Base-by-base conservation (phyloP, 148 eudicot genomes). In the Dysphania ambrosioides region DNA sequence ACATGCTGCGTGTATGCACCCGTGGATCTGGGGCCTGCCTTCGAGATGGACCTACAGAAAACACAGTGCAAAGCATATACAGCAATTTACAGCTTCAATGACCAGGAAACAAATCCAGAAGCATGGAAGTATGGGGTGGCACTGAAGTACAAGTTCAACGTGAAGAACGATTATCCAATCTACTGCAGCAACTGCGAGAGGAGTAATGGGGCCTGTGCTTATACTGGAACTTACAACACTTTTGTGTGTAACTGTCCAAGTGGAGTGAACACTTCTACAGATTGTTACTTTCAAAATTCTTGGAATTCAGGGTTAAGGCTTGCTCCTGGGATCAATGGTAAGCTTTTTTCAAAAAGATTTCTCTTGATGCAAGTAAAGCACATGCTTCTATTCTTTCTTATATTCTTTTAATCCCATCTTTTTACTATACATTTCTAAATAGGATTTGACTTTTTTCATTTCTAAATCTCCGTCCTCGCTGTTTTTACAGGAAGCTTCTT, bases 1-100 rank as follows among this genome's bases (percentile, higher is more conserved):
- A 87, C 87, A 0, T 94, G 98, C 68, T 94, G 98, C 31, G 97
- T 94, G 1, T 94, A 94, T 74, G 78, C 95, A 1, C 97, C 98
- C 0, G 91, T 94, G n/a, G 96, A 91, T 59, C 92, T 91, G 0
- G 98, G 97, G 7, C 98, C 98, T 0, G 70, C 97, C 11, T 94
- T 83, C 63, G 87, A 91, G 27, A 94, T 94, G 97, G 85, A 94
- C 69, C 73, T 94, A 34, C 75, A 79, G 72, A 90, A 94, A 83
- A 56, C 88, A 60, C 78, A 85, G 58, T 94, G 98, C 53, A 72
- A 71, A n/a, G 87, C 93, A 4, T 94, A 94, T 55, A 86, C 97
- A 0, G 96, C 90, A 0, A 78, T 94, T 8, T 88, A 87, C 63
- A 89, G 91, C 44, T 94, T 87, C 53, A 77, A 81, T 6, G 91